Evolutionary conservation across 805 yeast genomes (phyloP), one percentile per base, ranked within the genome.

Genomic region (Torulaspora franciscae): DNA sequence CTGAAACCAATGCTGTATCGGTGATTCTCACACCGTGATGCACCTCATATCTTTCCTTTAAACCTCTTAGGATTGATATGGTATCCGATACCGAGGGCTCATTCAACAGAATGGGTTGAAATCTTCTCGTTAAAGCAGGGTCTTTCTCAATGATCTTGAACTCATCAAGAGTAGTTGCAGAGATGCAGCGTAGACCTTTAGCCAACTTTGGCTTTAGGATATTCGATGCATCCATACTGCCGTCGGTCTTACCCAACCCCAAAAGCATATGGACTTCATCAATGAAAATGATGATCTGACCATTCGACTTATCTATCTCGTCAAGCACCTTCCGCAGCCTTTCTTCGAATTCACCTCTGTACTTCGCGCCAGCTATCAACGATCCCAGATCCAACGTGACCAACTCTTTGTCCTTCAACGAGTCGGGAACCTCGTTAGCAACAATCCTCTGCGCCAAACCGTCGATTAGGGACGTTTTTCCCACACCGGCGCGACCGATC

Each of bases 401-500:
- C 14, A 91, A 82, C 49, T 81, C 76, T 64, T 93, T 93, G 45
- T 84, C 81, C 61, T 89, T 86, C 83, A 91, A 83, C 34, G 89
- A 79, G 50, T 93, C 98, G 0, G 98, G 98, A 1, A 91, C 99
- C 61, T 90, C 95, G 9, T 91, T 91, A 45, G 84, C 79, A 7
- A 87, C 80, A 40, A 93, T 90, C 57, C 97, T 72, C 66, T 93
- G 98, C 0, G 98, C 98, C 32, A 93, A 71, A 0, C 98, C 99
- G 62, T 93, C 99, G 79, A 93, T 85, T 46, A 93, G 80, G 6
- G 98, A 95, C 0, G 98, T 93, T 65, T 91, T 91, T 69, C 99
- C 99, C 0, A 96, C 95, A 68, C 99, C 99, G 1, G 99, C 99
- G 54, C 85, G 80, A 50, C 99, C 99, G 33, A 93, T 89, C 43